These are phyloP conservation scores for Marasmius fiardii DNA, from an alignment of 1,284 basidiomycete species.

Conservation along the genomic window DNA sequence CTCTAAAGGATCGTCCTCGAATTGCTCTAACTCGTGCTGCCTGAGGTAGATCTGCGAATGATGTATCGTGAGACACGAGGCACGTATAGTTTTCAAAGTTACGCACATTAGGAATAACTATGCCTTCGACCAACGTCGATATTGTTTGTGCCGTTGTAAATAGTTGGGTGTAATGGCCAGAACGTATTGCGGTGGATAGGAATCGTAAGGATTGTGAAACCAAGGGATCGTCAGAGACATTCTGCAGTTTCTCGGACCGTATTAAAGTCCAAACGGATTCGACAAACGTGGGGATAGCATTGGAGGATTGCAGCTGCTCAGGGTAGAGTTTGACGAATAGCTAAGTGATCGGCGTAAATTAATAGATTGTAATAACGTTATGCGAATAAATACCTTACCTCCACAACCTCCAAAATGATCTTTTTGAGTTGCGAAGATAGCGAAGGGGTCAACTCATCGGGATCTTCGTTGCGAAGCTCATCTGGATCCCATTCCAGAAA, in stretches of 20 bases:
- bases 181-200: slow-evolving; percentile 90
- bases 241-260: slow-evolving; percentile 66
- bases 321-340: slow-evolving; percentile 91
- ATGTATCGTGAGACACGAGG: neutral
- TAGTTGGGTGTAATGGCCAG: slow-evolving; percentile 69
- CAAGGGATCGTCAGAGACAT: slow-evolving; percentile 80
- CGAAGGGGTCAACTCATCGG: slow-evolving; percentile 82
- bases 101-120: slow-evolving; percentile 84
- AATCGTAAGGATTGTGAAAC: slow-evolving; percentile 93
- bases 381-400: slow-evolving; percentile 37
- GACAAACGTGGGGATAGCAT: slow-evolving; percentile 81
- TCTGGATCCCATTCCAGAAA: slow-evolving; percentile 79
- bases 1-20: slow-evolving; percentile 96
- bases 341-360: slow-evolving; percentile 32
- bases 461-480: slow-evolving; percentile 75
- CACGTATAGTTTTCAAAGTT: neutral
- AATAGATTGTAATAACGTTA: neutral
- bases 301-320: slow-evolving; percentile 73
- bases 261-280: slow-evolving; percentile 91
- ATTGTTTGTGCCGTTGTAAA: slow-evolving; percentile 80
- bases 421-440: slow-evolving; percentile 87
- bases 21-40: slow-evolving; percentile 91
- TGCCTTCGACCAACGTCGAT: slow-evolving; percentile 81
- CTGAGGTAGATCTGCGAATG: slow-evolving; percentile 55
- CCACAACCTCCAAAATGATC: slow-evolving; percentile 87